These are phyloP conservation scores for Mariannaea sp. DNA, from an alignment of 2,329 filamentous ascomycete species.

Conservation along the genomic window DNA sequence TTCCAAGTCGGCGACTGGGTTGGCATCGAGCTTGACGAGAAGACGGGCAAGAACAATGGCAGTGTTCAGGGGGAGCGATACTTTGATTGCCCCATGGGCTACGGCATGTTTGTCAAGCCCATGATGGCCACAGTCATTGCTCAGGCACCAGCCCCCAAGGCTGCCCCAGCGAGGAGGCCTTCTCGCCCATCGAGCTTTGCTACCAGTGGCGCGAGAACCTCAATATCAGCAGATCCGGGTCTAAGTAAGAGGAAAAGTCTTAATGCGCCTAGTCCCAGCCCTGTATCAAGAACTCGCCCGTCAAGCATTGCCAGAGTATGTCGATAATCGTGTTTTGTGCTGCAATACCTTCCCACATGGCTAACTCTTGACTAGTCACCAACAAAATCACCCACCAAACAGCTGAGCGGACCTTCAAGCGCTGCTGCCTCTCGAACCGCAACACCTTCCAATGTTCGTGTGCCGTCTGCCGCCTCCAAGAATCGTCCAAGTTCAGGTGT, in stretches of 20 bases:
- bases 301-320: slow-evolving; percentile 63
- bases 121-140: slow-evolving; percentile 66
- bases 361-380: slow-evolving; percentile 62
- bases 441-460: slow-evolving; percentile 63
- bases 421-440: slow-evolving; percentile 64
- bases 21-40: slow-evolving; percentile 83
- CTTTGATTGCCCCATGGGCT: slow-evolving; percentile 79
- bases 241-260: slow-evolving; percentile 68
- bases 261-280: slow-evolving; percentile 74
- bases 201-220: slow-evolving; percentile 44
- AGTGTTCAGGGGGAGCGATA: slow-evolving; percentile 86
- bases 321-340: slow-evolving; percentile 15
- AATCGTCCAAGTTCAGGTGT: slow-evolving; percentile 60
- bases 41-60: slow-evolving; percentile 91
- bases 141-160: slow-evolving; percentile 49
- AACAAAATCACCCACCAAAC: slow-evolving; percentile 80
- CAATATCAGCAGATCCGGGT: slow-evolving; percentile 56
- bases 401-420: slow-evolving; percentile 62
- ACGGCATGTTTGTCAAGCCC: slow-evolving; percentile 84
- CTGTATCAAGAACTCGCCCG: slow-evolving; percentile 62
- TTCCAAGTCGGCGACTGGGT: slow-evolving; percentile 88
- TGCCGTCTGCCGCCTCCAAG: slow-evolving; percentile 52
- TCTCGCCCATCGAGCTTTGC: slow-evolving; percentile 57
- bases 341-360: slow-evolving; percentile 11
- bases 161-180: slow-evolving; percentile 45